Evolutionary conservation across 148 eudicot genomes (phyloP).

Genomic region (Bassia scoparia): DNA sequence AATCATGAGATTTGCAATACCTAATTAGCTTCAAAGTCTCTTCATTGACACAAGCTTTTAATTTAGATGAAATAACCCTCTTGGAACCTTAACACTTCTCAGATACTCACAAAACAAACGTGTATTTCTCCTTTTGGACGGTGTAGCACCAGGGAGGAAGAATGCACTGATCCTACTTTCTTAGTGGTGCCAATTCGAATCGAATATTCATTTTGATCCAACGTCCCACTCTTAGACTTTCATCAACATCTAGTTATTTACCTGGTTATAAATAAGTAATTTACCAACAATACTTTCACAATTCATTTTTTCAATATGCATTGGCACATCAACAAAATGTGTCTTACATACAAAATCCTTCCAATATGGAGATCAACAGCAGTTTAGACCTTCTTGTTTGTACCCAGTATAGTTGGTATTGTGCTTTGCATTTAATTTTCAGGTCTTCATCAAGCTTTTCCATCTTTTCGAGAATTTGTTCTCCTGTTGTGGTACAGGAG

Average conservation of each 20-base stretch:
- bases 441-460: background rate
- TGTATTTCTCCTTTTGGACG: slow-evolving; percentile 16
- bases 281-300: background rate
- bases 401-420: background rate
- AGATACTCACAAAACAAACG: background rate
- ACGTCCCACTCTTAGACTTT: slow-evolving; percentile 6
- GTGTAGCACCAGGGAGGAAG: slow-evolving; percentile 5
- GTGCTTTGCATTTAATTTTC: background rate
- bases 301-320: background rate
- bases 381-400: background rate
- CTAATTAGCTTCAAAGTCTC: background rate
- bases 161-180: background rate
- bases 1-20: background rate
- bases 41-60: background rate
- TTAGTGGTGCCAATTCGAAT: background rate
- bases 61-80: background rate
- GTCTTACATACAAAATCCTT: background rate
- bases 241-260: slow-evolving; percentile 3
- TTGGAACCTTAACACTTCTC: background rate
- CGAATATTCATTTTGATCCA: slow-evolving; percentile 21
- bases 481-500: background rate
- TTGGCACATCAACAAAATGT: slow-evolving; percentile 16
- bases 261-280: background rate
- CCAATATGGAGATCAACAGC: background rate
- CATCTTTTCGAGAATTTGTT: slow-evolving; percentile 6